Evolutionary conservation across 176 grass and related monocot species (phyloP), one percentile per base, ranked within the genome.

Genomic region (Dendrocalamus sinicus): DNA sequence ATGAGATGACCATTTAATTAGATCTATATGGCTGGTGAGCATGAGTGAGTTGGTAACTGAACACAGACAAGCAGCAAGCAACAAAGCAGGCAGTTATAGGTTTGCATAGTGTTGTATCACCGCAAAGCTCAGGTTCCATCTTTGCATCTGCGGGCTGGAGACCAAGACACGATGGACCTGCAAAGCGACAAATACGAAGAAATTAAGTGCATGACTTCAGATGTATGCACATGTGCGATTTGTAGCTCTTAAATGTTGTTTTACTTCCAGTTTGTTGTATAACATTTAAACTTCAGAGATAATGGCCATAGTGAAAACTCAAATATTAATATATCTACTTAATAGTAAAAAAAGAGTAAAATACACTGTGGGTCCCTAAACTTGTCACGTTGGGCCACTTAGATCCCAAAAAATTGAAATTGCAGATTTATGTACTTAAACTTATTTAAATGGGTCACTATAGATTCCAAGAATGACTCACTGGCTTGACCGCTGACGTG

Each of bases 1-100:
- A 50, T 43, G 37, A 20, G 67, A 22, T 79, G 72, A 55, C 16
- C 35, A 16, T 22, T 46, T 16, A 16, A 69, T 67, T 30, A 84
- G 81, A 84, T 57, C 53, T 57, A 57, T 57, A 54, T 67, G 62
- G 50, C 60, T 84, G 8, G 22, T 50, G 28, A 80, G 76, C 41
- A 74, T 40, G 37, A 50, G 17, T 14, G 46, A 63, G 1, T 66
- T 47, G 35, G 20, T 12, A 67, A 73, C 81, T 66, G 23, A 71
- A 89, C 10, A 41, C 6, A 45, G 12, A 37, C 32, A 72, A 20
- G 76, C 7, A 77, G 22, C 20, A 59, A 45, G 73, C 28, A n/a
- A 37, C 70, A 52, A 62, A 51, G 57, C 57, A 23, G 43, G 10
- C 46, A 37, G 19, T 16, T 48, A 15, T 39, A 46, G 41, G 26